These are phyloP conservation scores for Fusarium musae DNA, from an alignment of 2,329 filamentous ascomycete species.

Conservation along the genomic window DNA sequence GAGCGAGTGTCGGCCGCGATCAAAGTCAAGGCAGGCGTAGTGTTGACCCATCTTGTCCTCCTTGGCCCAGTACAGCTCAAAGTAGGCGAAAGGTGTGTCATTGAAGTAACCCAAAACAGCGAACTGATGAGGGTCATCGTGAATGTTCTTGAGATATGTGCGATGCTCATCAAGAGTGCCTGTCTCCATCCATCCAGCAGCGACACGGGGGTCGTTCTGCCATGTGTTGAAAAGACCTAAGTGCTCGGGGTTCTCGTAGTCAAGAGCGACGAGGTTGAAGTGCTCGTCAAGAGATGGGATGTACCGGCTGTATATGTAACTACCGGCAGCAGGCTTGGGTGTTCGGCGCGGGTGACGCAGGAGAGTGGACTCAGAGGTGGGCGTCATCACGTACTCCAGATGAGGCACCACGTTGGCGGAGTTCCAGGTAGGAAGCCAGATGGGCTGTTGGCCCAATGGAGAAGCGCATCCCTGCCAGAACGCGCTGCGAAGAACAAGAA, in stretches of 20 bases:
- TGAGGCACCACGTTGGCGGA: constrained; percentile 50
- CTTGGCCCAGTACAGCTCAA: constrained; percentile 69
- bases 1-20: constrained; percentile 68
- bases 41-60: constrained; percentile 68
- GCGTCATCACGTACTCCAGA: constrained; percentile 49
- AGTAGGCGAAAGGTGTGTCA: constrained; percentile 77
- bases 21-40: constrained; percentile 65
- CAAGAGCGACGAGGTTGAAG: constrained; percentile 77
- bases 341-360: constrained; percentile 73
- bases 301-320: constrained; percentile 78
- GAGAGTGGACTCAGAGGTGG: constrained; percentile 47
- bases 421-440: constrained; percentile 63
- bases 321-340: constrained; percentile 73
- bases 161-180: constrained; percentile 78
- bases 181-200: constrained; percentile 80
- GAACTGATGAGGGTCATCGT: constrained; percentile 75
- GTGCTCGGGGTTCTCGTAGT: constrained; percentile 70
- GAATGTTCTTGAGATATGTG: constrained; percentile 72
- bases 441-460: constrained; percentile 69
- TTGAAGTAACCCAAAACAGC: constrained; percentile 76
- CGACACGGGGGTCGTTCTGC: constrained; percentile 84
- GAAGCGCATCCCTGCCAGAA: constrained; percentile 77
- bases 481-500: constrained; percentile 59
- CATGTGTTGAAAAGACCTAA: constrained; percentile 76
- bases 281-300: constrained; percentile 78